phyloP scores from a whole-genome alignment of 805 yeast genomes.

The Kurtzmaniella cleridarum region DNA sequence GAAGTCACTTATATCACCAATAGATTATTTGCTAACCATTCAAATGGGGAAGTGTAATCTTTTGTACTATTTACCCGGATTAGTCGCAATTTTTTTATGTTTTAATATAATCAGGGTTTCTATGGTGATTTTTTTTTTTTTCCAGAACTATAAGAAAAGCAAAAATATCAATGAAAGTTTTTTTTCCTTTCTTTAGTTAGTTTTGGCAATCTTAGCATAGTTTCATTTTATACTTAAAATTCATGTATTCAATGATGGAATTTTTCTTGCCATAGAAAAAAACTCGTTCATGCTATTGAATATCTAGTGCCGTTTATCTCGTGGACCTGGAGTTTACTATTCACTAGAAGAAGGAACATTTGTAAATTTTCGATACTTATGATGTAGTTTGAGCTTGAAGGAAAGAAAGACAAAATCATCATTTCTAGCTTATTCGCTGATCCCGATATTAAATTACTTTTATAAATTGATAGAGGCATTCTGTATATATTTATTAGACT shows the following conservation, averaged over 20 bases:
- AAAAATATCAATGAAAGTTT: too few species aligned
- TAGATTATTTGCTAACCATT: not conserved
- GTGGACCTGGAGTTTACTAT: slow-evolving; percentile 14
- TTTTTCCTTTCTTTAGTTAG: slow-evolving; percentile 1
- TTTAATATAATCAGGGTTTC: too few species aligned
- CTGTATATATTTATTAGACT: too few species aligned
- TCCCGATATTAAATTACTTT: too few species aligned
- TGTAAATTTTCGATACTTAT: not conserved
- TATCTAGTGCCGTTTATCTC: slow-evolving; percentile 12
- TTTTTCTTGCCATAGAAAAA: slow-evolving; percentile 36
- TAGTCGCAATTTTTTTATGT: not conserved
- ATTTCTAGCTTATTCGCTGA: too few species aligned
- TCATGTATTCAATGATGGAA: slow-evolving; percentile 41
- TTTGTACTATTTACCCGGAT: not conserved
- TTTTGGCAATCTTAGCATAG: slow-evolving; percentile 42
- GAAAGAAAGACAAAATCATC: too few species aligned
- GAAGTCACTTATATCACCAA: slow-evolving; percentile 18
- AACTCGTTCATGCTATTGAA: slow-evolving; percentile 19
- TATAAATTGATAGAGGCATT: too few species aligned
- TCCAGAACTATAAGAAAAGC: not conserved
- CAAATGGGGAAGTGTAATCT: too few species aligned
- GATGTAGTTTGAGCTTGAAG: too few species aligned
- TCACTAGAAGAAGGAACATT: slow-evolving; percentile 16
- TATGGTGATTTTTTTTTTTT: too few species aligned
- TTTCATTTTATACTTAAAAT: slow-evolving; percentile 32